Percentiles rank a stretch among this genome's conserved stretches.
Conservation (phyloP, 257 asterid species). For the Solanum habrochaites region DNA sequence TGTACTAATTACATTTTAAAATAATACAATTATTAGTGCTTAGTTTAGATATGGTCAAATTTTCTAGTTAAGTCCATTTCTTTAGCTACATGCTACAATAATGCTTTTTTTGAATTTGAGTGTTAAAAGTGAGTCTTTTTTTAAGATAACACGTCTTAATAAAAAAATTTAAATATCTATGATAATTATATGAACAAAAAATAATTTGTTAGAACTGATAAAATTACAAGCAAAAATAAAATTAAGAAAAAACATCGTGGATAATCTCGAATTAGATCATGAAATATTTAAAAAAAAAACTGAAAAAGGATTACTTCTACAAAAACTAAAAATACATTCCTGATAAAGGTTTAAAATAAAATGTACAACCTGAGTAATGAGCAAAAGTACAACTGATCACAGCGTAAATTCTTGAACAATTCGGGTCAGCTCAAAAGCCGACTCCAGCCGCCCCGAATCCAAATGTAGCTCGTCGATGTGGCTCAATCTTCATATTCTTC, state of each 20-base stretch:
- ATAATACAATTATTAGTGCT: neutral
- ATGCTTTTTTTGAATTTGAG: no score
- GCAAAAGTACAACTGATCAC: neutral
- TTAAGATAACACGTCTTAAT: rapidly evolving
- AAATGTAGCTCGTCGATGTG: constrained; percentile 41
- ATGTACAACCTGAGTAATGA: constrained; percentile 14
- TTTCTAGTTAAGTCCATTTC: neutral
- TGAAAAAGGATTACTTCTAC: neutral
- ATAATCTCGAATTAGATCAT: neutral
- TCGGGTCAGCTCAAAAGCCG: constrained; percentile 36
- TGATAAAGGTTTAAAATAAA: neutral
- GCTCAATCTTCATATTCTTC: constrained; percentile 75
- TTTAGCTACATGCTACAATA: neutral
- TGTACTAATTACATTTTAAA: neutral
- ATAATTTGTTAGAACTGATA: neutral
- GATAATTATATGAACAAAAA: neutral
- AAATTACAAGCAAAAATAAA: neutral
- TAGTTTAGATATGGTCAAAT: neutral
- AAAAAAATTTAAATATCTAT: rapidly evolving
- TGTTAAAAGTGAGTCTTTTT: no score
- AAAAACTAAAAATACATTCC: neutral
- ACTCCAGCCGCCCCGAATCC: constrained; percentile 73
- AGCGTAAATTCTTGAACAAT: neutral
- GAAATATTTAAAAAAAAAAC: neutral
- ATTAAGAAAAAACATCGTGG: neutral